phyloP scores from a whole-genome alignment of 768 basidiomycete genomes.

The Leccinum boreale region DNA sequence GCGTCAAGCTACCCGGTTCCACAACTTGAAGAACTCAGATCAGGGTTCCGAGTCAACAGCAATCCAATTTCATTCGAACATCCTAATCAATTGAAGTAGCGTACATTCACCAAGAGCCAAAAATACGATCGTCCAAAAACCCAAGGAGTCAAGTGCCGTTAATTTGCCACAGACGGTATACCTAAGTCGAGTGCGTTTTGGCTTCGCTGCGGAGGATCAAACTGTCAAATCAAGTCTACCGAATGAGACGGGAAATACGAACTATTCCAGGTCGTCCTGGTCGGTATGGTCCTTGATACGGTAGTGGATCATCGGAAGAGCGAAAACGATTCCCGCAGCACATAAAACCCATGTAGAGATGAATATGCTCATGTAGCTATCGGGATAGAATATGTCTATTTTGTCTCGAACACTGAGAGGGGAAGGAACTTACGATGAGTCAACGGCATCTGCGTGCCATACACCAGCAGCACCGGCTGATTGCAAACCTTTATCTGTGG shows the following conservation, averaged over 20 bases:
- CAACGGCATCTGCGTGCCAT: constrained; percentile 67
- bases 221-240: neutral
- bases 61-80: neutral
- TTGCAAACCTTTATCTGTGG: constrained; percentile 66
- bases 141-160: neutral
- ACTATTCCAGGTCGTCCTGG: constrained; percentile 51
- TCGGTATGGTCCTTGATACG: constrained; percentile 64
- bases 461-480: constrained; percentile 72
- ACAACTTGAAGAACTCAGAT: neutral
- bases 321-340: constrained; percentile 58
- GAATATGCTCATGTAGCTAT: constrained; percentile 65
- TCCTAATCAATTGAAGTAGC: neutral
- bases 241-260: constrained; percentile 3
- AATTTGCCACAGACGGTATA: neutral
- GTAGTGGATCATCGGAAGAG: constrained; percentile 71
- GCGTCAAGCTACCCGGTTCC: neutral
- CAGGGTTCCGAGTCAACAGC: neutral
- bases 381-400: neutral
- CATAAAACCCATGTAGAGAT: constrained; percentile 73
- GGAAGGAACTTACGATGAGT: constrained; percentile 49
- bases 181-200: neutral
- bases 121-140: neutral
- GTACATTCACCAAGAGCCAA: neutral
- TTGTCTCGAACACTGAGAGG: neutral
- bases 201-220: constrained; percentile 11